These are phyloP conservation scores for Magnusiomyces magnusii DNA, from an alignment of 1,139 yeast species.

Conservation along the genomic window DNA sequence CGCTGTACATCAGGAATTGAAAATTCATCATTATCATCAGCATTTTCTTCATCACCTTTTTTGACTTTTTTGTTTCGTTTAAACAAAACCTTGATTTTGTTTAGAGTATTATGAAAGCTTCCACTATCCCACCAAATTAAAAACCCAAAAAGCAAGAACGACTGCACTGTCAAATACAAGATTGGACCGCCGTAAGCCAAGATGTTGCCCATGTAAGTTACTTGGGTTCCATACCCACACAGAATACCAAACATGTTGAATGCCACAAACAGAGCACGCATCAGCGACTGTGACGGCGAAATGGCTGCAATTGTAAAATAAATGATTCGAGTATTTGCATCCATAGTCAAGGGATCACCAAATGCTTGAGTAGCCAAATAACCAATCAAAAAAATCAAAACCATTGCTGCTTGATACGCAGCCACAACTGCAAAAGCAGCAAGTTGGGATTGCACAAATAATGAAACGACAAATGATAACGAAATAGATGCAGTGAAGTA, in stretches of 20 bases:
- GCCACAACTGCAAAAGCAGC: constrained; percentile 36
- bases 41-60: background rate
- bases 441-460: constrained; percentile 31
- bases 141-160: constrained; percentile 21
- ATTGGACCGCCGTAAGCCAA: constrained; percentile 35
- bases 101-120: background rate
- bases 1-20: background rate
- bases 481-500: constrained; percentile 30
- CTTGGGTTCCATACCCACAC: constrained; percentile 23
- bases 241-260: constrained; percentile 32
- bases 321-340: constrained; percentile 22
- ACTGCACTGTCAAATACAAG: constrained; percentile 29
- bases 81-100: background rate
- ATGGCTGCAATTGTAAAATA: constrained; percentile 29
- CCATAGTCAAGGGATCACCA: constrained; percentile 27
- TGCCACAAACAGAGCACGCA: constrained; percentile 31
- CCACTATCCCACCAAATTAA: constrained; percentile 35
- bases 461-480: constrained; percentile 30
- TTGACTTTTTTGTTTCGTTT: background rate
- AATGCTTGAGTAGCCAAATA: constrained; percentile 29
- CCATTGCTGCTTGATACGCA: constrained; percentile 30
- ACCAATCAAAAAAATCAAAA: constrained; percentile 32
- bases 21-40: background rate
- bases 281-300: constrained; percentile 30
- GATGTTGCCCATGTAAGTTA: constrained; percentile 29